Evolutionary conservation across 2,329 filamentous ascomycete species (phyloP).

Genomic region (Fusarium sambucinum): DNA sequence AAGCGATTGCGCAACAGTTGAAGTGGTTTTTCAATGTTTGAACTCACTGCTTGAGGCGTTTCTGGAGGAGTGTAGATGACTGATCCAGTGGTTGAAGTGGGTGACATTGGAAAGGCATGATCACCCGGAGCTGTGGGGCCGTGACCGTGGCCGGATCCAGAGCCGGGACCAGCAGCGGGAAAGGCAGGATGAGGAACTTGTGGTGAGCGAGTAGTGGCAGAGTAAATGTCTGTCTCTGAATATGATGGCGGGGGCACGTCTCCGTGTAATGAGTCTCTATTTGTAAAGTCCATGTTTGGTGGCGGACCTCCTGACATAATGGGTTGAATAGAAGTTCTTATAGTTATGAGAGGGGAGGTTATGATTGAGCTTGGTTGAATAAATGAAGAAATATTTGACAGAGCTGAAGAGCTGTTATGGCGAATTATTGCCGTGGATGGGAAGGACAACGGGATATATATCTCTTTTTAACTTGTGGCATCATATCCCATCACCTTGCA

Average conservation of each 20-base stretch:
- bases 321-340: not conserved
- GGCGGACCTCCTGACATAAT: slow-evolving; percentile 37
- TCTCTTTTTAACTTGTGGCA: slow-evolving; percentile 22
- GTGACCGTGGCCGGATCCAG: slow-evolving; percentile 42
- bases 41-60: slow-evolving; percentile 56
- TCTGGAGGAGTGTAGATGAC: slow-evolving; percentile 65
- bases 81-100: slow-evolving; percentile 58
- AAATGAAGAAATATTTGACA: not conserved
- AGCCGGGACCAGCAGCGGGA: slow-evolving; percentile 21
- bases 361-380: not conserved
- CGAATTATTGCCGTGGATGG: not conserved
- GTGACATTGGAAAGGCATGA: slow-evolving; percentile 55
- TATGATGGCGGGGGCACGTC: slow-evolving; percentile 67
- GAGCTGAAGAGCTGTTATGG: not conserved
- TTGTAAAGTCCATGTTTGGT: slow-evolving; percentile 27
- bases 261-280: slow-evolving; percentile 43
- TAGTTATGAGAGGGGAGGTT: not conserved
- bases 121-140: slow-evolving; percentile 50
- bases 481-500: not conserved
- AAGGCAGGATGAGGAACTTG: slow-evolving; percentile 32
- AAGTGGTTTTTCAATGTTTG: slow-evolving; percentile 14
- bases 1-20: slow-evolving; percentile 36
- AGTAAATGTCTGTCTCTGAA: slow-evolving; percentile 68
- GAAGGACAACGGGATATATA: not conserved
- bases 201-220: slow-evolving; percentile 53